These are phyloP conservation scores for Termitomyces titanicus DNA, from an alignment of 768 basidiomycete genomes.

Conservation along the genomic window DNA sequence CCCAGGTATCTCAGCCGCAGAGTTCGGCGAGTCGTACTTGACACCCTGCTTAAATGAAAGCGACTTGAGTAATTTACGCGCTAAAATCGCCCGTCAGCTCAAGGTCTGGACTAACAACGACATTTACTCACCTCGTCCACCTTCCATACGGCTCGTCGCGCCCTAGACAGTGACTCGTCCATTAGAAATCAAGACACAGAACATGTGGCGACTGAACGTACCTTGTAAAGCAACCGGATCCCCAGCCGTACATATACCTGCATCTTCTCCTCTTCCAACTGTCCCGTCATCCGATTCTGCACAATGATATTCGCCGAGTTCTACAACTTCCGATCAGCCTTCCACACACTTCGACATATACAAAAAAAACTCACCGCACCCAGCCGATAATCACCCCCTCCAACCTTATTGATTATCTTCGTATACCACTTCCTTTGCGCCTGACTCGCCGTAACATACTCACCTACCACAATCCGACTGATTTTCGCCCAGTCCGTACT, in stretches of 20 bases:
- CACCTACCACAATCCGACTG: constrained; percentile 86
- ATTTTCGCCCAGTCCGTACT: constrained; percentile 90
- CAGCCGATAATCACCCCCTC: constrained; percentile 81
- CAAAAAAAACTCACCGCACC: constrained; percentile 66
- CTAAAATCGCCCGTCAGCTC: constrained; percentile 29
- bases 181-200: too few relatives aligned
- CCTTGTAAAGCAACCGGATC: constrained; percentile 89
- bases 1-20: constrained; percentile 74
- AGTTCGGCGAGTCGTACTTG: constrained; percentile 88
- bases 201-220: constrained; percentile 12
- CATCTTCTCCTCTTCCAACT: constrained; percentile 98
- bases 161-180: constrained; percentile 43
- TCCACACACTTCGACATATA: background rate
- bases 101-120: background rate
- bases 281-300: constrained; percentile 88
- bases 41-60: constrained; percentile 90
- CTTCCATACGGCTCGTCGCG: constrained; percentile 85
- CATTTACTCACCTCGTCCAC: constrained; percentile 61
- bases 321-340: constrained; percentile 30
- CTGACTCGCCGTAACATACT: constrained; percentile 91
- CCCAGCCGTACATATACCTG: constrained; percentile 89
- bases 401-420: constrained; percentile 82
- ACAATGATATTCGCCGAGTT: constrained; percentile 99
- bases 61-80: constrained; percentile 80
- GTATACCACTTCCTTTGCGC: constrained; percentile 98